Base-by-base conservation (phyloP, 352 stramenopile genomes). In the Globisporangium viniferum region DNA sequence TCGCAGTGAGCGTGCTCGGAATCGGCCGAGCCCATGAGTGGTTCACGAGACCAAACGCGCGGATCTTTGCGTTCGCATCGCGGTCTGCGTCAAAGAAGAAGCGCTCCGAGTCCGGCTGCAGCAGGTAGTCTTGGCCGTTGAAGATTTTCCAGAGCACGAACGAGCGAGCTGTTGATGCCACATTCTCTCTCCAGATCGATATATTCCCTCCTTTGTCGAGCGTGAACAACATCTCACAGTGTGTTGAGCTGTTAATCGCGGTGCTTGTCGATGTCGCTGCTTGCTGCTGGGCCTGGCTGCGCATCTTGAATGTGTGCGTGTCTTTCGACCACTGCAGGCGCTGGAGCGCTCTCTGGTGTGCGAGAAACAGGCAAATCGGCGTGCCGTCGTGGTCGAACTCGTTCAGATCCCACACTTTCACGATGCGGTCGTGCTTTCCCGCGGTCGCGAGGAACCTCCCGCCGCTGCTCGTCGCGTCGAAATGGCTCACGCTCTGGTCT, bases 91-190 rank as follows among this genome's bases (percentile, higher is more conserved):
- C 59, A 60, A 59, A 49, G 39, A 71, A 73, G 56, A 73, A 73
- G 22, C 62, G 67, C 33, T 73, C 62, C 5, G 62, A 63, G 22
- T 73, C 67, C 0, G 61, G 67, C 33, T 72, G 67, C 14, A 64
- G 22, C 33, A 62, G 54, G 67, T 72, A 77, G 58, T 93, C 83
- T 2, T 66, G 60, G 20, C 72, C 74, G 46, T 64, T 66, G 35
- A 92, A 83, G 14, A 69, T 68, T 64, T 92, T 91, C 87, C 87
- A 94, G 31, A 90, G 46, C 27, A 82, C 76, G 69, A 96, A 95
- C 12, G 81, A 81, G 0, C 82, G 80, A 6, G 72, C 57, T 4
- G 76, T 72, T 1, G 48, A 49, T 27, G 73, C 75, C 6, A 79
- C 62, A 39, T 82, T 90, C 63, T 94, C 85, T 12, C 83, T 78